Conservation (phyloP, 2,329 filamentous ascomycete genomes). For the Seiridium cupressi region DNA sequence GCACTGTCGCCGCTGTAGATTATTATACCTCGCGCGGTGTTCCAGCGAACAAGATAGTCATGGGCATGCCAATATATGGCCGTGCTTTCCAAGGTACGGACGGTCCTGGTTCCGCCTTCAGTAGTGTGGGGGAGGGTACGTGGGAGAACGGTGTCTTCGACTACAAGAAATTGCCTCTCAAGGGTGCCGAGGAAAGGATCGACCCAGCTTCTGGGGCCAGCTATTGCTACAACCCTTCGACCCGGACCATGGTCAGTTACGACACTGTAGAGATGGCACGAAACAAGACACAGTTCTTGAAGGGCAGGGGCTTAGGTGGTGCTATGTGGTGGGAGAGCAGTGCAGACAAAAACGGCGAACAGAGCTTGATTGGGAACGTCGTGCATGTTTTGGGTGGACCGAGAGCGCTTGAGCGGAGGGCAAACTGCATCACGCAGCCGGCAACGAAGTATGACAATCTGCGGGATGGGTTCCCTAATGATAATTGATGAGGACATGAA, state of each 20-base stretch:
- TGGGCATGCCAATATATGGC: conserved; percentile 92
- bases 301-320: conserved; percentile 67
- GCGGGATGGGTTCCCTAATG: conserved; percentile 52
- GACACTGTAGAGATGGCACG: conserved; percentile 68
- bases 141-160: conserved; percentile 89
- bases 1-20: conserved; percentile 66
- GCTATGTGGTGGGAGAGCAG: conserved; percentile 99
- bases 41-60: conserved; percentile 68
- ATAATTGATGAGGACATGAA: conserved; percentile 12
- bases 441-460: conserved; percentile 71
- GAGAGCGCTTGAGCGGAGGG: conserved; percentile 43
- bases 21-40: conserved; percentile 70
- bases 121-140: conserved; percentile 72
- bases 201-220: conserved; percentile 67
- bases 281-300: conserved; percentile 72
- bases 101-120: conserved; percentile 68
- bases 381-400: conserved; percentile 58
- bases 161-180: conserved; percentile 78
- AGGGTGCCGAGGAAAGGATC: conserved; percentile 60
- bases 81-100: conserved; percentile 78
- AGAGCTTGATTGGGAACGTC: conserved; percentile 68
- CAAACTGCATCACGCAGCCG: conserved; percentile 64
- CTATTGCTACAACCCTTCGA: conserved; percentile 70
- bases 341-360: conserved; percentile 63
- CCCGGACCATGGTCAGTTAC: conserved; percentile 73